Percentiles rank a stretch among this genome's conserved stretches.
phyloP scores from a whole-genome alignment of 164 flowering plant genomes.

The Vitis amurensis region DNA sequence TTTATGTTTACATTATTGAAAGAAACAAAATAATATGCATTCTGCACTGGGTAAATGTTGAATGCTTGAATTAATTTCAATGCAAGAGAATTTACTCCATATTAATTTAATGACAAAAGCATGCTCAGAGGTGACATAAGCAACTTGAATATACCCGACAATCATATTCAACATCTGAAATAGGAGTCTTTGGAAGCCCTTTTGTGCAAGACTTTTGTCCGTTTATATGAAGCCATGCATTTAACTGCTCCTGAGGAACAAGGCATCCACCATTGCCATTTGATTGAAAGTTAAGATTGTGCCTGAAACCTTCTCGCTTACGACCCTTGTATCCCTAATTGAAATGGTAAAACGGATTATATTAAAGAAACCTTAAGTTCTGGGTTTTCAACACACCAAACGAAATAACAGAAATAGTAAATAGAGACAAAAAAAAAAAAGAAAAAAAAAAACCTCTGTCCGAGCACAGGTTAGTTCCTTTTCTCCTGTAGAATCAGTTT shows the following conservation, averaged over 20 bases:
- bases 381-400: neutral
- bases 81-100: neutral
- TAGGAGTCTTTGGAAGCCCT: conserved; percentile 31
- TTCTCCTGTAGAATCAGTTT: conserved; percentile 17
- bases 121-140: neutral
- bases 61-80: neutral
- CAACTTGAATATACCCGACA: conserved; percentile 48
- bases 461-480: conserved; percentile 54
- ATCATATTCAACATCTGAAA: conserved; percentile 52
- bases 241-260: conserved; percentile 71
- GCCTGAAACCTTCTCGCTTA: conserved; percentile 45
- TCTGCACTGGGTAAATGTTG: neutral
- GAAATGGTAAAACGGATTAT: neutral
- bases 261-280: conserved; percentile 41
- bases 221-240: conserved; percentile 76
- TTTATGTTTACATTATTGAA: neutral
- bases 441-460: conserved; percentile 43
- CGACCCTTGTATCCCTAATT: conserved; percentile 66
- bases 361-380: neutral
- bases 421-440: conserved; percentile 1
- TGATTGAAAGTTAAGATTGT: conserved; percentile 22
- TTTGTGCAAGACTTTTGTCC: conserved; percentile 42
- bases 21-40: neutral
- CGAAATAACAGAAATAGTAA: neutral
- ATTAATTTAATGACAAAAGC: neutral